Base-by-base conservation (phyloP, 1,284 basidiomycete species). In the Pyrrhoderma lamaoense region DNA sequence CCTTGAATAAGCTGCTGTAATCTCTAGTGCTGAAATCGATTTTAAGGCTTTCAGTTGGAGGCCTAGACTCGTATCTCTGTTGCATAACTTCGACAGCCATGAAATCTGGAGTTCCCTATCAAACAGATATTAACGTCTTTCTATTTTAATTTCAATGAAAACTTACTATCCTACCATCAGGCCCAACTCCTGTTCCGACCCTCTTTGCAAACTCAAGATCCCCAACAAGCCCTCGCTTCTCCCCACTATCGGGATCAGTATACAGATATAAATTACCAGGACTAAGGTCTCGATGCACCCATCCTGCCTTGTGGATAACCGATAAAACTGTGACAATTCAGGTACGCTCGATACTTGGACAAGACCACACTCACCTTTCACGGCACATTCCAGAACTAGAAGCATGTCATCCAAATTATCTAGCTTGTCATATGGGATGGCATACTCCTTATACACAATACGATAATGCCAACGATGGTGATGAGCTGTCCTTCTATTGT, bases 251-350 rank as follows among this genome's bases (percentile, higher is more conserved):
- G 27, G 11, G 27, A 31, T 5, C 27, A 31, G 11, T 31, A 31
- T 31, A 5, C 27, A 5, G 27, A 31, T 31, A 31, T 5, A 31
- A 31, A 31, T 31, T 31, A 5, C 11, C 27, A 5, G 36, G 21
- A 27, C 47, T 49, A n/a, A 49, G 19, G n/a, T 49, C 47, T 13
- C 47, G 37, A 23, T 49, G 47, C 1, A 49, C 22, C 47, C 47
- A 49, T 11, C 35, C 37, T 3, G 35, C 34, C 21, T 38, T 16
- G 21, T 49, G 47, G 1, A 49, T 49, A 14, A 25, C n/a, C n/a
- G 16, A 16, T 22, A 49, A 36, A 13, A 18, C 47, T 49, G 22
- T 7, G n/a, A 8, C 14, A 19, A 7, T 18, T n/a, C 23, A 5
- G 23, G 9, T 31, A 5, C 27, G 11, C 11, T 5, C 11, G 27